phyloP scores from a whole-genome alignment of 1,284 basidiomycete genomes.

The Cutaneotrichosporon cavernicola region DNA sequence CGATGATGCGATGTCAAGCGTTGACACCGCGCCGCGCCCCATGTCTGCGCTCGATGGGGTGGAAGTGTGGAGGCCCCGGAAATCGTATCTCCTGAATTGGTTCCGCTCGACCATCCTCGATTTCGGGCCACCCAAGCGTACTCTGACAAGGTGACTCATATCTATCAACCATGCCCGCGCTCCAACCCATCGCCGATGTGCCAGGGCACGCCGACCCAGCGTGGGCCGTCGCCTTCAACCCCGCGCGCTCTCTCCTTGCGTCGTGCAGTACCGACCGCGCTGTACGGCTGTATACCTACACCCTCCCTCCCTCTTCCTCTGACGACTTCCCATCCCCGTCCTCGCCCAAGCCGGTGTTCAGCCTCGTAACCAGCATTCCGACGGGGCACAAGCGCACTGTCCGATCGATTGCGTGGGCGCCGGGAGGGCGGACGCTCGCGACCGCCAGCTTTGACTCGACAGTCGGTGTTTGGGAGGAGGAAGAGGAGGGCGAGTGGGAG shows the following conservation, averaged over 20 bases:
- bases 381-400: conserved; percentile 91
- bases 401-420: conserved; percentile 85
- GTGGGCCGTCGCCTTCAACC: conserved; percentile 93
- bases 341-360: conserved; percentile 56
- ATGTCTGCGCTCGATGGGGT: neutral
- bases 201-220: conserved; percentile 77
- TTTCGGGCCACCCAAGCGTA: neutral
- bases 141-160: neutral
- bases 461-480: conserved; percentile 84
- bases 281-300: conserved; percentile 79
- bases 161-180: neutral
- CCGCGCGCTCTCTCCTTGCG: conserved; percentile 73
- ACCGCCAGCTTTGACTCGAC: conserved; percentile 94
- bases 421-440: conserved; percentile 82
- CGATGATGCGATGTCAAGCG: neutral
- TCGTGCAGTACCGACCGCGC: conserved; percentile 94
- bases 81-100: neutral
- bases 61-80: neutral
- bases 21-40: neutral
- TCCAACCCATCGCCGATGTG: conserved; percentile 33
- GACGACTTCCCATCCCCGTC: conserved; percentile 29
- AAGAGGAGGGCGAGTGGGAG: conserved; percentile 54
- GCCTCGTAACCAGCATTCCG: conserved; percentile 63
- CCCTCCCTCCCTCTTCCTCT: conserved; percentile 33
- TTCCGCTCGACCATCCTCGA: neutral